These are phyloP conservation scores for Pulveroboletus sp. DNA, from an alignment of 768 basidiomycete species.

Conservation along the genomic window DNA sequence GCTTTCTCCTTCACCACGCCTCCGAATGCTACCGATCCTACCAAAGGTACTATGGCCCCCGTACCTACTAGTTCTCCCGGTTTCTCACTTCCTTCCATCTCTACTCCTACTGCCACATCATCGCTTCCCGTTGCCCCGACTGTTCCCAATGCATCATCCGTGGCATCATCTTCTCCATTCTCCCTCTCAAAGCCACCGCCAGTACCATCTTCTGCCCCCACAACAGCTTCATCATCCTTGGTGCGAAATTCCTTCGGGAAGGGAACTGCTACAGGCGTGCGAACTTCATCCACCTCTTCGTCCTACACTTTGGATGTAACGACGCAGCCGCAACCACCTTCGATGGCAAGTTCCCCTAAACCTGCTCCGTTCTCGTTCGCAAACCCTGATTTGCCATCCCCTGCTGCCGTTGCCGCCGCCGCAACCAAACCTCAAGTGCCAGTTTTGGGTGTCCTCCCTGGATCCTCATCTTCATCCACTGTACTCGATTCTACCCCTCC, in stretches of 20 bases:
- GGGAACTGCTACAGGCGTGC: conserved; percentile 11
- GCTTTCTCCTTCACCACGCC: conserved; percentile 15
- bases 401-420: conserved; percentile 6
- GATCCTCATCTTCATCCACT: not conserved
- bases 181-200: conserved; percentile 17
- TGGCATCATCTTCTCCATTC: conserved; percentile 9
- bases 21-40: conserved; percentile 6
- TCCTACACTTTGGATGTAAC: conserved; percentile 3
- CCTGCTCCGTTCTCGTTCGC: conserved; percentile 10
- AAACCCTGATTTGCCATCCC: conserved; percentile 22
- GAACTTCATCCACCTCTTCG: conserved; percentile 4
- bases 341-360: conserved; percentile 10
- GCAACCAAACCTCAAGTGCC: conserved; percentile 16
- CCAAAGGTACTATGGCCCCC: conserved; percentile 2
- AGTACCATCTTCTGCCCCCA: conserved; percentile 2
- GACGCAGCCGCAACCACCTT: conserved; percentile 10
- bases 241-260: conserved; percentile 34
- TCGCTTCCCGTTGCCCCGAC: conserved; percentile 11
- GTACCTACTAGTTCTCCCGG: conserved; percentile 15
- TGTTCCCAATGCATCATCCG: conserved; percentile 10
- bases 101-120: conserved; percentile 20
- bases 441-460: conserved; percentile 13
- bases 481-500: conserved; percentile 10
- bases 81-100: conserved; percentile 24
- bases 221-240: conserved; percentile 5